Percentiles rank a stretch among this genome's conserved stretches.
These are phyloP conservation scores for Ambispora gerdemannii DNA, from an alignment of 192 early-diverging fungal genomes.

Conservation along the genomic window DNA sequence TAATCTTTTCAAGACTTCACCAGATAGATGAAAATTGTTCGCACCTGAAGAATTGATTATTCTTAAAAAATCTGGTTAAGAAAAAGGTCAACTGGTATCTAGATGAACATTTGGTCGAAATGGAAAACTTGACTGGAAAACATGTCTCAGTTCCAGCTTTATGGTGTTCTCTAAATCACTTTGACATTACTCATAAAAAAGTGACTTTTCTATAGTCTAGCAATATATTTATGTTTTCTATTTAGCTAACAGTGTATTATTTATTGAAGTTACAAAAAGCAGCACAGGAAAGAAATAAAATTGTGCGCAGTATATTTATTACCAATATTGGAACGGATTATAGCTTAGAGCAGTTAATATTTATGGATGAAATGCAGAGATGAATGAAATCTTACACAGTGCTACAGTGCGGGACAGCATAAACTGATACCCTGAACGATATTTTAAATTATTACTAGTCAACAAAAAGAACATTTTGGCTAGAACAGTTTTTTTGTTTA, in stretches of 20 bases:
- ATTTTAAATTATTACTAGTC: no score
- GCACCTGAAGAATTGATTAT: no score
- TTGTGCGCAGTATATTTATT: constrained; percentile 1
- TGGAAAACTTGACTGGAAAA: not conserved
- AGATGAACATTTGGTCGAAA: not conserved
- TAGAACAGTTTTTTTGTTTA: no score
- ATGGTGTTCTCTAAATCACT: not conserved
- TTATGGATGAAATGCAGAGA: constrained; percentile 15
- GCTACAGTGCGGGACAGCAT: no score
- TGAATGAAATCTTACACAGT: not conserved
- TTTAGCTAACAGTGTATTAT: no score
- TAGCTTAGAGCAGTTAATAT: not conserved
- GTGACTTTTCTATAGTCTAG: not conserved
- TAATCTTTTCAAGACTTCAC: no score
- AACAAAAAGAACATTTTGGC: no score
- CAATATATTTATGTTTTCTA: no score
- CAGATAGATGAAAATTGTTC: no score
- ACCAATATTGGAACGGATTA: not conserved
- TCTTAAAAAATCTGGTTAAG: no score
- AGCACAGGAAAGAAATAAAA: not conserved
- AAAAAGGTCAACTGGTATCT: constrained; percentile 1
- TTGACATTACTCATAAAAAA: constrained; percentile 10
- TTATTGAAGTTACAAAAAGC: constrained; percentile 18
- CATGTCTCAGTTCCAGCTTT: constrained; percentile 1
- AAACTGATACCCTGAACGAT: no score